phyloP scores from a whole-genome alignment of 1,139 yeast genomes.

The Candida sp. region DNA sequence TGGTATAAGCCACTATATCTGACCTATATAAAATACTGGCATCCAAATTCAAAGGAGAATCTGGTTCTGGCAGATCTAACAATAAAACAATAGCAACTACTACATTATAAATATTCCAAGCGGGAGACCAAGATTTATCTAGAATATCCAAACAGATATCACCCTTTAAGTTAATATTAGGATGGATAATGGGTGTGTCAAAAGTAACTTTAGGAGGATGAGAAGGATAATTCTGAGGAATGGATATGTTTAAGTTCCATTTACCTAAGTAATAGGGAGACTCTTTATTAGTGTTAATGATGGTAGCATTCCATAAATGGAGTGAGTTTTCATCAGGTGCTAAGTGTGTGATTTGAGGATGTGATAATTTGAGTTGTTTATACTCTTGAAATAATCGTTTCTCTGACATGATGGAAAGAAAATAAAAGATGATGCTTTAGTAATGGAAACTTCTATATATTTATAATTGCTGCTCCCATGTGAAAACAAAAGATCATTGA shows the following conservation, averaged over 20 bases:
- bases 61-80: conserved; percentile 77
- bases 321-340: conserved; percentile 48
- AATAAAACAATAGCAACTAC: conserved; percentile 69
- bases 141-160: conserved; percentile 84
- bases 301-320: conserved; percentile 55
- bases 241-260: conserved; percentile 53
- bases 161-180: conserved; percentile 71
- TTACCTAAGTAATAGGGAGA: conserved; percentile 46
- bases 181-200: conserved; percentile 60
- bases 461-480: no score
- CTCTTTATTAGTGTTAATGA: conserved; percentile 51
- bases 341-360: conserved; percentile 40
- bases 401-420: conserved; percentile 21
- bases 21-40: conserved; percentile 71
- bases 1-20: conserved; percentile 54
- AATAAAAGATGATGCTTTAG: no score
- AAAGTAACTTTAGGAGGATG: conserved; percentile 67
- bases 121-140: conserved; percentile 76
- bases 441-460: no score
- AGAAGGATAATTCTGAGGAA: conserved; percentile 62
- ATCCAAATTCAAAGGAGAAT: conserved; percentile 82
- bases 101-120: conserved; percentile 76
- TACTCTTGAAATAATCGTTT: conserved; percentile 27
- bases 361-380: conserved; percentile 18
- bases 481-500: no score